Evolutionary conservation across 805 yeast genomes (phyloP), one percentile per base, ranked within the genome.

Genomic region (Barnettozyma vustinii): DNA sequence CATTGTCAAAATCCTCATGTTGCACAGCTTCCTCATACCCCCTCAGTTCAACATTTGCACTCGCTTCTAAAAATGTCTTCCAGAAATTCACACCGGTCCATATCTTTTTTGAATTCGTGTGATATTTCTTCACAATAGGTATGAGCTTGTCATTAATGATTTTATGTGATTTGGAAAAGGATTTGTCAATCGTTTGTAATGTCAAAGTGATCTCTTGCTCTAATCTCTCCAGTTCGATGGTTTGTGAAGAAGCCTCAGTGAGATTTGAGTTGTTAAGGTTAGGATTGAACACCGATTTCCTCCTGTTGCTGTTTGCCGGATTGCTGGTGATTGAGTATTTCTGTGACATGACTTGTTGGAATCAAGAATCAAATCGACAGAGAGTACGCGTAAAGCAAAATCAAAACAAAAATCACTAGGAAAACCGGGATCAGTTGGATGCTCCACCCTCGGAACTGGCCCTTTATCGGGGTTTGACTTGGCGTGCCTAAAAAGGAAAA

Each of bases 151-250:
- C 84, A 43, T 81, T 80, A 23, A 90, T 79, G 32, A 83, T 75
- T 42, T 80, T 74, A 61, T 85, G 87, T 19, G 91, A 80, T 40
- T 75, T 71, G 12, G 84, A 76, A 44, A 89, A 73, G 59, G 87
- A 84, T 43, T 80, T 75, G 66, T 89, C 96, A 21, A 90, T 86
- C 43, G 82, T 83, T 63, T 88, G 96, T 43, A 90, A 67, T 6
- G 82, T 79, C 46, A 84, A 64, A 0, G 96, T 87, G 39, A 87
- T 85, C 59, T 83, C 85, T 62, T 86, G 95, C 58, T 89, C 96
- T 40, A 87, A 64, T 56, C 79, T 72, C 58, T 88, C 95, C 59
- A 83, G 47, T 42, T 62, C 65, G 5, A 55, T 52, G 3, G 64
- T 57, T 44, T 62, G 64, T 6, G 55, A 49, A 0, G 64, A 51